Conservation (phyloP, 2,329 filamentous ascomycete genomes). For the Alternaria atra region DNA sequence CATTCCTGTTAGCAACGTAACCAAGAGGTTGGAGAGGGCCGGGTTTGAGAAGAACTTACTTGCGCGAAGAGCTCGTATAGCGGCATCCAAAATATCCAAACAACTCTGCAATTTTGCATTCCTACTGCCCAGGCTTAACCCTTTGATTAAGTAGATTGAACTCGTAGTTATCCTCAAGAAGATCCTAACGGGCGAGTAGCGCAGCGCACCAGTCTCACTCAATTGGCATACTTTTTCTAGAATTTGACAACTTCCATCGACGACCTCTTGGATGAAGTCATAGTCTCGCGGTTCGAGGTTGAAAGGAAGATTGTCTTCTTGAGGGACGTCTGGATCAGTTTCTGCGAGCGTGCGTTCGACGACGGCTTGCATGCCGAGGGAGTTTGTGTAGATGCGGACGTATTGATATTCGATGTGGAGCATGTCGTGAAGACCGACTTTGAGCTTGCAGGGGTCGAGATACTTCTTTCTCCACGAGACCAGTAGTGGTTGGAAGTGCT, state of each 20-base stretch:
- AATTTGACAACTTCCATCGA: constrained; percentile 63
- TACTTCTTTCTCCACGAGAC: constrained; percentile 53
- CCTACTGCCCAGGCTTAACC: constrained; percentile 59
- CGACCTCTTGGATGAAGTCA: constrained; percentile 65
- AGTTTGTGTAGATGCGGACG: constrained; percentile 56
- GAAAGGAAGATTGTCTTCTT: constrained; percentile 52
- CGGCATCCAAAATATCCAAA: constrained; percentile 58
- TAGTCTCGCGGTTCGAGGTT: constrained; percentile 62
- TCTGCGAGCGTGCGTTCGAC: constrained; percentile 62
- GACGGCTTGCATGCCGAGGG: constrained; percentile 65
- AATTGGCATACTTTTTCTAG: constrained; percentile 61
- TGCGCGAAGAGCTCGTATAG: constrained; percentile 59
- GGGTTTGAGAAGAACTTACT: constrained; percentile 30
- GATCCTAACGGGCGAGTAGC: constrained; percentile 63
- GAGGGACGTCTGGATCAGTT: constrained; percentile 48
- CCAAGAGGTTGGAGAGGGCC: not conserved
- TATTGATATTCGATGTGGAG: constrained; percentile 63
- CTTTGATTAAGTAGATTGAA: constrained; percentile 64
- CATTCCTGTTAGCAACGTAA: constrained; percentile 7
- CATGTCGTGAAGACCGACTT: constrained; percentile 56
- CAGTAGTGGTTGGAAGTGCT: constrained; percentile 56
- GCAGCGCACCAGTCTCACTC: constrained; percentile 57
- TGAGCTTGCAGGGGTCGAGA: constrained; percentile 49
- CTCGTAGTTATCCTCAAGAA: constrained; percentile 64
- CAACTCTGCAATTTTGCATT: constrained; percentile 60